phyloP scores from a whole-genome alignment of 768 basidiomycete species.

The Kwoniella botswanensis region DNA sequence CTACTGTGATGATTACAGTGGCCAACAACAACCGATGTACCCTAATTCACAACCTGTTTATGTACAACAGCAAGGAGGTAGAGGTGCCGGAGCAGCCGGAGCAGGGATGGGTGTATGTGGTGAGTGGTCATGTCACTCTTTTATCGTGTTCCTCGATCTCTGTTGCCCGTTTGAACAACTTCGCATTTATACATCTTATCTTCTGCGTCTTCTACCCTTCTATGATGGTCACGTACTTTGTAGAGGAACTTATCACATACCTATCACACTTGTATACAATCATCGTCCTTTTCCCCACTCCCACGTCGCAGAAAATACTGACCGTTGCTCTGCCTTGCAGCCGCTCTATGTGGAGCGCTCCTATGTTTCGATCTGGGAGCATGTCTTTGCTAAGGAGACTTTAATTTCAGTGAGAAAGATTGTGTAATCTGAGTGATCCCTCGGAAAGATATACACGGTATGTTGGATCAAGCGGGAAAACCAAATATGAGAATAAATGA shows the following conservation, averaged over 20 bases:
- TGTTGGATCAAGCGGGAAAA: no score
- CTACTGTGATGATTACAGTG: conserved; percentile 3
- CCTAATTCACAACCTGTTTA: conserved; percentile 27
- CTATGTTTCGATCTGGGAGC: conserved; percentile 29
- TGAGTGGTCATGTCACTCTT: not conserved
- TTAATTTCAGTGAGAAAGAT: not conserved
- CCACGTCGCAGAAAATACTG: not conserved
- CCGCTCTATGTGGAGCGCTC: conserved; percentile 27
- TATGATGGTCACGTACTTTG: no score
- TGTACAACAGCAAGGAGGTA: conserved; percentile 15
- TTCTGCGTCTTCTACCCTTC: no score
- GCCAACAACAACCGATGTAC: conserved; percentile 33
- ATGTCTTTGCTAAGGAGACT: conserved; percentile 15
- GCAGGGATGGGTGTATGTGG: conserved; percentile 20
- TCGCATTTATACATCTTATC: not conserved
- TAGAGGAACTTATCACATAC: no score
- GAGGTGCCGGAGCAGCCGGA: conserved; percentile 17
- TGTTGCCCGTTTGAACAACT: no score
- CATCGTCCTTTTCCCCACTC: no score
- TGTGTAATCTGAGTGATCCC: not conserved
- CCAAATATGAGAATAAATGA: no score
- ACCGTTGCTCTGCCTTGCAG: conserved; percentile 2
- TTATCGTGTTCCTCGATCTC: no score
- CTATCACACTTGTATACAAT: no score
- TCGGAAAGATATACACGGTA: no score